Conservation (phyloP, 805 yeast species). For the Hanseniaspora singularis region DNA sequence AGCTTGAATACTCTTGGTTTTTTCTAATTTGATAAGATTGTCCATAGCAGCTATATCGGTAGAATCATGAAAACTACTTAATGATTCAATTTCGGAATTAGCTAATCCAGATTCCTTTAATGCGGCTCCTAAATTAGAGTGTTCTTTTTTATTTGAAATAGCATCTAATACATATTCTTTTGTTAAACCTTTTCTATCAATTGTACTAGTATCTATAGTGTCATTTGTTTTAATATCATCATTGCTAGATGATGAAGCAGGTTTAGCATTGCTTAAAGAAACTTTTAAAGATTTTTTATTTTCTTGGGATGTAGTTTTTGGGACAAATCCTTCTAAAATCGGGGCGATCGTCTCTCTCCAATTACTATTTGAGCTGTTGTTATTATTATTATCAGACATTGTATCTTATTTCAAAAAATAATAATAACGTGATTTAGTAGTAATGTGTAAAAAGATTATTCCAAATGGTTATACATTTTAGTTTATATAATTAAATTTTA, state of each 20-base stretch:
- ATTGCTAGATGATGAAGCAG: background rate
- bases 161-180: background rate
- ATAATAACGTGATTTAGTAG: no score
- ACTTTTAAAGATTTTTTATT: slow-evolving; percentile 29
- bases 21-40: slow-evolving; percentile 10
- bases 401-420: no score
- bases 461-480: no score
- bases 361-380: slow-evolving; percentile 7
- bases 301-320: slow-evolving; percentile 51
- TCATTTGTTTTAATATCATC: background rate
- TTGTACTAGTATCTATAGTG: background rate
- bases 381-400: background rate
- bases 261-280: slow-evolving; percentile 24
- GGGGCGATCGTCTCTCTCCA: slow-evolving; percentile 58
- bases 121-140: background rate
- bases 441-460: no score
- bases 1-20: slow-evolving; percentile 8
- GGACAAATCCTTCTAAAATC: slow-evolving; percentile 58
- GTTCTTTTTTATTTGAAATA: background rate
- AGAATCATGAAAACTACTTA: slow-evolving; percentile 14
- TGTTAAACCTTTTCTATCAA: background rate
- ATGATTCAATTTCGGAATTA: slow-evolving; percentile 14
- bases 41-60: slow-evolving; percentile 17
- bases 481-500: no score
- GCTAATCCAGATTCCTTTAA: background rate